Evolutionary conservation across 768 basidiomycete genomes (phyloP).

Genomic region (Serendipita indica): DNA sequence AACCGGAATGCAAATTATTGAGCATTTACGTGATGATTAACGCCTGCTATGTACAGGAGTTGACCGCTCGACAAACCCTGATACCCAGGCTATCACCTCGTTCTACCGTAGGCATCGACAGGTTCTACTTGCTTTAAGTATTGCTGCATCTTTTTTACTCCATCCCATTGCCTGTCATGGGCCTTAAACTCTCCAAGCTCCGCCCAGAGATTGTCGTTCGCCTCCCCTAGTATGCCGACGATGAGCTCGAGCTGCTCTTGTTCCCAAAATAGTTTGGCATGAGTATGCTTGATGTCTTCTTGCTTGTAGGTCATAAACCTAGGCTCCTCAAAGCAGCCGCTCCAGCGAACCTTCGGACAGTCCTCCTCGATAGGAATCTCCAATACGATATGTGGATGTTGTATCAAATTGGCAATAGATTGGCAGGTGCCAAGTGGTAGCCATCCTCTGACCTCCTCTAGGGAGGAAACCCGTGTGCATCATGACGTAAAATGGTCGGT

Average conservation of each 20-base stretch:
- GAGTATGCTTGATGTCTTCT: background rate
- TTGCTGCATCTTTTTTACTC: background rate
- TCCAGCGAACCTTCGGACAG: constrained; percentile 22
- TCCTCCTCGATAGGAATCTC: constrained; percentile 39
- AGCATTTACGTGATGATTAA: background rate
- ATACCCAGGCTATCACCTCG: constrained; percentile 3
- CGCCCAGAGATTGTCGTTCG: background rate
- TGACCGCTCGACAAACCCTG: too few relatives aligned
- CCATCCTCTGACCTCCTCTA: too few relatives aligned
- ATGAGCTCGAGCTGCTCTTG: background rate
- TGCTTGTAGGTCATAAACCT: background rate
- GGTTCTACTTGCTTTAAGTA: background rate
- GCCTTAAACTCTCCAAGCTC: background rate
- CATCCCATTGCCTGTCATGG: background rate
- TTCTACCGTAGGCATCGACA: background rate
- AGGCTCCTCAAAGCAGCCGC: background rate
- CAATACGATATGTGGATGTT: constrained; percentile 41
- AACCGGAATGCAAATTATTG: background rate
- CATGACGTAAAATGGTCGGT: too few relatives aligned
- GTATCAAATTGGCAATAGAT: constrained; percentile 34
- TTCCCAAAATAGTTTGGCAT: background rate
- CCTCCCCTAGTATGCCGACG: background rate
- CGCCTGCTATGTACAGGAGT: background rate
- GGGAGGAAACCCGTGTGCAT: too few relatives aligned
- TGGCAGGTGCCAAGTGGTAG: too few relatives aligned